phyloP scores from a whole-genome alignment of 805 yeast species.

The Wickerhamiella spandovensis region DNA sequence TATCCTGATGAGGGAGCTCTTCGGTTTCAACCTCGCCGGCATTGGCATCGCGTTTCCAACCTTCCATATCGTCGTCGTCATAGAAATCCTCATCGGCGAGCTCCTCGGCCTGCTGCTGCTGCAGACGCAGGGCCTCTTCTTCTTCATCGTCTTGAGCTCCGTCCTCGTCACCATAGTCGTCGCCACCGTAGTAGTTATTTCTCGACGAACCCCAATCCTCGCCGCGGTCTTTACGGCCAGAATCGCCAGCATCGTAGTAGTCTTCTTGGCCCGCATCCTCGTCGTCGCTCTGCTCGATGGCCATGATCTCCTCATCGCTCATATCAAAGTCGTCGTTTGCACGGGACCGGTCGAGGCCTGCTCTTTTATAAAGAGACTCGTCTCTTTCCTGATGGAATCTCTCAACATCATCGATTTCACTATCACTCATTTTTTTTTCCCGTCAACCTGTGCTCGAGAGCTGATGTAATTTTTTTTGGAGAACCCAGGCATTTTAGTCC shows the following conservation, averaged over 20 bases:
- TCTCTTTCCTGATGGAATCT: constrained; percentile 11
- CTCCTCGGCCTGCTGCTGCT: constrained; percentile 64
- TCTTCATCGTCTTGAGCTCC: constrained; percentile 69
- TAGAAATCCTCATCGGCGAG: constrained; percentile 59
- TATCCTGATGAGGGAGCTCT: constrained; percentile 31
- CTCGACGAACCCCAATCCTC: constrained; percentile 34
- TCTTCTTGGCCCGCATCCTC: constrained; percentile 21
- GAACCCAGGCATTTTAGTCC: too few species aligned
- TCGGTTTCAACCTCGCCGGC: constrained; percentile 28
- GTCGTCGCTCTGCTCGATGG: constrained; percentile 27
- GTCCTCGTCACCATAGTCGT: constrained; percentile 48
- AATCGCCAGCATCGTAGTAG: constrained; percentile 38
- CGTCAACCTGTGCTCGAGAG: background rate
- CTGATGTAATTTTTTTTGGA: background rate
- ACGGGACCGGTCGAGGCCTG: constrained; percentile 9
- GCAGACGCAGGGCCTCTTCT: constrained; percentile 77
- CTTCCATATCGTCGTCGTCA: constrained; percentile 66
- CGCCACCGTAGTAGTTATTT: constrained; percentile 30
- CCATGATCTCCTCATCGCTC: constrained; percentile 47
- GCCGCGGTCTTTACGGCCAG: constrained; percentile 32
- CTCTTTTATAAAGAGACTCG: constrained; percentile 7
- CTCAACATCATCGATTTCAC: constrained; percentile 17
- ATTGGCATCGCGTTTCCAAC: constrained; percentile 55
- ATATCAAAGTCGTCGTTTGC: constrained; percentile 23
- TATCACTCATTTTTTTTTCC: constrained; percentile 5